Conservation (phyloP, 148 eudicot species). For the Diospyros lotus region DNA sequence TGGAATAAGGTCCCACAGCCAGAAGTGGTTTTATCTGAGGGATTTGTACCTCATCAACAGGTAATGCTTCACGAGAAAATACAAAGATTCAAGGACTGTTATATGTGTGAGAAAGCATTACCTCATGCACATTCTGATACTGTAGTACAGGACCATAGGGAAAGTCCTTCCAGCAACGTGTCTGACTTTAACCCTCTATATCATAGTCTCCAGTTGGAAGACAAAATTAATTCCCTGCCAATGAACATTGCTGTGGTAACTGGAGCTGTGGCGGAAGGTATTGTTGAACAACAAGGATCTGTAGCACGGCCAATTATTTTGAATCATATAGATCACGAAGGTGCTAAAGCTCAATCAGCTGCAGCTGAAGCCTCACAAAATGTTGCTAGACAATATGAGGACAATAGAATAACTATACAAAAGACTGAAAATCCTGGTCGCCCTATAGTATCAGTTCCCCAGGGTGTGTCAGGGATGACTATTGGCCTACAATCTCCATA, state of each 20-base stretch:
- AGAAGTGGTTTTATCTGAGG: conserved; percentile 47
- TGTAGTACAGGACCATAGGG: conserved; percentile 56
- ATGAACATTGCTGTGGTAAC: conserved; percentile 20
- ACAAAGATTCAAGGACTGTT: conserved; percentile 45
- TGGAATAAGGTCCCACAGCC: conserved; percentile 60
- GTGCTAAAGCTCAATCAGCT: conserved; percentile 22
- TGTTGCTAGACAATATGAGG: conserved; percentile 24
- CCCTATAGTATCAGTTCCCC: conserved; percentile 25
- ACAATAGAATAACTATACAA: conserved; percentile 25
- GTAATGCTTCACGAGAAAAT: conserved; percentile 28
- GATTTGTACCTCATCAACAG: conserved; percentile 51
- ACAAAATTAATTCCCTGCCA: conserved; percentile 34
- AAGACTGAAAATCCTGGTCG: conserved; percentile 29
- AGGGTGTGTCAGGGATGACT: conserved; percentile 33
- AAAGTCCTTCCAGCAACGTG: conserved; percentile 27
- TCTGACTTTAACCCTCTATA: conserved; percentile 45
- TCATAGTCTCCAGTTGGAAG: conserved; percentile 56
- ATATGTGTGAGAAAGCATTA: conserved; percentile 79
- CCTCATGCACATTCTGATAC: conserved; percentile 96
- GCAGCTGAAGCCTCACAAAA: conserved; percentile 23
- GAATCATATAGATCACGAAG: conserved; percentile 20
- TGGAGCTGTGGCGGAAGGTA: conserved; percentile 23
- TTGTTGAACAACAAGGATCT: conserved; percentile 19
- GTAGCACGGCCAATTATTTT: conserved; percentile 9
- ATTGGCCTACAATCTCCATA: conserved; percentile 34